Evolutionary conservation across 768 basidiomycete genomes (phyloP), one percentile per base, ranked within the genome.

Genomic region (Hydnomerulius pinastri): DNA sequence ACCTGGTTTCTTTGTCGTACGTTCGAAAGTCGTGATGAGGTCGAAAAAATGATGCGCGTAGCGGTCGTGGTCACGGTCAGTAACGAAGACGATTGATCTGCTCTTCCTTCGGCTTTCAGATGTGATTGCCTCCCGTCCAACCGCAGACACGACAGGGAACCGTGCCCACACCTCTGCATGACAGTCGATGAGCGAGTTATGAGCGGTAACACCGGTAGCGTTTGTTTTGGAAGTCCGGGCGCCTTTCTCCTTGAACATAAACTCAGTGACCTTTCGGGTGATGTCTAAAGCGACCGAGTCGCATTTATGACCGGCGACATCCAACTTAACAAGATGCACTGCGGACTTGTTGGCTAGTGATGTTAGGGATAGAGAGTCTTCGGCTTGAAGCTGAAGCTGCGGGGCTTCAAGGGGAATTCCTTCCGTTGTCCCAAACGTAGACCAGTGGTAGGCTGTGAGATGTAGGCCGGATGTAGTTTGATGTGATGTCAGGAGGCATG

Each of bases 91-190:
- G 10, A 81, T 60, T 17, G 63, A 58, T 40, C 66, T 71, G 15
- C 55, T 57, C 13, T 50, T 58, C 23, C 71, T 62, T 13, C 59
- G 47, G 13, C 54, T 56, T 4, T 68, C 66, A 1, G 67, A 66
- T 2, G 64, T 57, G 39, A 72, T 63, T 0, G 74, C 76, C 23
- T 71, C 66, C 3, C 75, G 69, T 33, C 68, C 65, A 20, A 82
- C 68, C 0, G 79, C 78, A 10, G 79, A 68, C 6, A 77, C 50
- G 3, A 82, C 79, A 0, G 80, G 80, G 56, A 79, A 82, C 6
- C 79, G 73, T 6, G 72, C 75, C 80, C 80, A 81, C 15, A 79
- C 75, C 29, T 79, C 78, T 0, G 69, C 62, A 50, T 77, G 74
- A 46, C 77, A 80, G 53, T 80, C 77, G 15, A 81, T 61, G 17